Evolutionary conservation across 1,284 basidiomycete species (phyloP).

Genomic region (Puccinia coronata): DNA sequence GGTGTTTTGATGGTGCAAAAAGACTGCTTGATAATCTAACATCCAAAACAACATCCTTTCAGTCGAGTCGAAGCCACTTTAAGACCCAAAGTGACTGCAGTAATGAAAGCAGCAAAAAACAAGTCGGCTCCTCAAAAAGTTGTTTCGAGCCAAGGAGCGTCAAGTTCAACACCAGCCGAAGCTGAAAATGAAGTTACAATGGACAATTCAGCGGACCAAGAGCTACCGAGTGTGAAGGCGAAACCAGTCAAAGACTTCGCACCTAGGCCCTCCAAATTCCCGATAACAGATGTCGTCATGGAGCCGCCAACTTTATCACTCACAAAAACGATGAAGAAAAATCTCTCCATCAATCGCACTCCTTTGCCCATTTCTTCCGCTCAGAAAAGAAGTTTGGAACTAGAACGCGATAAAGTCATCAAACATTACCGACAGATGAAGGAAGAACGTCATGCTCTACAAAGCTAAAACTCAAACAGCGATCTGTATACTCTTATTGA

Average conservation of each 20-base stretch:
- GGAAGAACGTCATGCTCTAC: slow-evolving; percentile 1
- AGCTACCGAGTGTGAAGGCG: neutral
- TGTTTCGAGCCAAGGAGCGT: neutral
- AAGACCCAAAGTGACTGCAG: slow-evolving; percentile 11
- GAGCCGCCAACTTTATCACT: slow-evolving; percentile 20
- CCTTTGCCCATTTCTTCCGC: slow-evolving; percentile 28
- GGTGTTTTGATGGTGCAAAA: neutral
- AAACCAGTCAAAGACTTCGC: slow-evolving; percentile 27
- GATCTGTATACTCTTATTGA: too few species aligned
- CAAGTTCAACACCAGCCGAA: neutral
- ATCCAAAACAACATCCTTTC: neutral
- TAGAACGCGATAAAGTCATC: slow-evolving; percentile 33
- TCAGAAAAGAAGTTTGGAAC: slow-evolving; percentile 19
- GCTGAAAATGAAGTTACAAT: neutral
- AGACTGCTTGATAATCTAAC: neutral
- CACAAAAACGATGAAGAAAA: slow-evolving; percentile 35
- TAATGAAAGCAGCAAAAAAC: slow-evolving; percentile 31
- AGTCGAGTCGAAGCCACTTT: slow-evolving; percentile 35
- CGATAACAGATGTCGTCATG: slow-evolving; percentile 7
- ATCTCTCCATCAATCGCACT: neutral
- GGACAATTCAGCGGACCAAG: neutral
- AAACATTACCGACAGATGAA: slow-evolving; percentile 34
- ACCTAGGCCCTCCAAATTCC: slow-evolving; percentile 20
- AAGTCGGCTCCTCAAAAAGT: neutral
- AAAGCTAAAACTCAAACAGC: neutral